Conservation (phyloP, 441 rosid species). For the Syzygium syzygioides region DNA sequence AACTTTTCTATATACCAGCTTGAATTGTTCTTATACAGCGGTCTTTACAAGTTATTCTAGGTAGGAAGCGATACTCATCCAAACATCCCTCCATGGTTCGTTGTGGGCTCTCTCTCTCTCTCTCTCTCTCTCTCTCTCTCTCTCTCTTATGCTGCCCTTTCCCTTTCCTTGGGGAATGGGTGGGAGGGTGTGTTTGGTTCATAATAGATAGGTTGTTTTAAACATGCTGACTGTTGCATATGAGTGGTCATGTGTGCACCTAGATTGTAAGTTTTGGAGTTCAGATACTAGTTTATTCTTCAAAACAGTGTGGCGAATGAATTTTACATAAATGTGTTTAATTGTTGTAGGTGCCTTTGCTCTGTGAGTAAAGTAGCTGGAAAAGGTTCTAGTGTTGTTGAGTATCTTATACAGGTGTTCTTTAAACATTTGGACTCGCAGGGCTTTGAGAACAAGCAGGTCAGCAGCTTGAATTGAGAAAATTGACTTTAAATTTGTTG, state of each 20-base stretch:
- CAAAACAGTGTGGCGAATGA: neutral
- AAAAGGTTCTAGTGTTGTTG: conserved; percentile 63
- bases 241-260: neutral
- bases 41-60: neutral
- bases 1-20: neutral
- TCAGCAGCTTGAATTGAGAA: conserved; percentile 21
- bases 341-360: conserved; percentile 75
- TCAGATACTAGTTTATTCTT: neutral
- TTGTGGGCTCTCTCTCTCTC: neutral
- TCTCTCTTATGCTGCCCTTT: neutral
- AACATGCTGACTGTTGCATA: neutral
- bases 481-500: neutral
- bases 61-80: neutral
- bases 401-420: conserved; percentile 86
- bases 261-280: neutral
- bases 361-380: conserved; percentile 81
- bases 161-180: neutral
- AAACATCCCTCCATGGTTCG: neutral
- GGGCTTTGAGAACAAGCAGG: conserved; percentile 84
- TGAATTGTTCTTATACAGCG: neutral
- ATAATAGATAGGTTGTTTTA: neutral
- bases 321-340: conserved; percentile 10
- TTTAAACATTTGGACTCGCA: conserved; percentile 80
- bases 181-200: neutral
- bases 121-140: neutral